phyloP scores from a whole-genome alignment of 768 basidiomycete species.

The Collybia sp. region DNA sequence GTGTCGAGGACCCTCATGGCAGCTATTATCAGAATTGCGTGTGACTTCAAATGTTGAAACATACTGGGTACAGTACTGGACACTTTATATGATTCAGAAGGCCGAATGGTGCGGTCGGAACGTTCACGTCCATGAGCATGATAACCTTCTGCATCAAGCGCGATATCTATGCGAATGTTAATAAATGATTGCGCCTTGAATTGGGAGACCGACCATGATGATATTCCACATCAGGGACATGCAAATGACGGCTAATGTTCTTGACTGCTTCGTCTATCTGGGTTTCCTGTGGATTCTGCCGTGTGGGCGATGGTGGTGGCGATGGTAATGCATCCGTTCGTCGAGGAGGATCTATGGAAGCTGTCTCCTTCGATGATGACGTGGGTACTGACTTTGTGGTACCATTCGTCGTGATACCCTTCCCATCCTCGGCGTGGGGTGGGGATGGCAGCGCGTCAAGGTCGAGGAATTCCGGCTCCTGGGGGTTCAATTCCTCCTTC shows the following conservation, averaged over 20 bases:
- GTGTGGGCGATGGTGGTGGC: constrained; percentile 23
- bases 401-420: constrained; percentile 14
- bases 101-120: constrained; percentile 37
- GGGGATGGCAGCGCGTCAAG: constrained; percentile 50
- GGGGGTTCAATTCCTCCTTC: constrained; percentile 13
- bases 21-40: too few species aligned
- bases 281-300: constrained; percentile 30
- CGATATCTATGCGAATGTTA: constrained; percentile 47
- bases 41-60: too few species aligned
- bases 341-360: constrained; percentile 25
- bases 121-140: constrained; percentile 43
- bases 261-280: constrained; percentile 49
- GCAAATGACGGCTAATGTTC: constrained; percentile 32
- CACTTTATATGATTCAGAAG: constrained; percentile 8
- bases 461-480: constrained; percentile 83
- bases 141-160: constrained; percentile 83
- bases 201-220: constrained; percentile 38
- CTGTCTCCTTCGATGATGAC: constrained; percentile 16
- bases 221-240: constrained; percentile 58
- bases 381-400: constrained; percentile 28
- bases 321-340: constrained; percentile 23
- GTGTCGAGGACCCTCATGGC: constrained; percentile 13
- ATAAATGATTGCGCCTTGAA: not conserved
- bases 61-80: constrained; percentile 3
- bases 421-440: constrained; percentile 12